Conservation (phyloP, 164 flowering plant species). For the Chimonanthus salicifolius region DNA sequence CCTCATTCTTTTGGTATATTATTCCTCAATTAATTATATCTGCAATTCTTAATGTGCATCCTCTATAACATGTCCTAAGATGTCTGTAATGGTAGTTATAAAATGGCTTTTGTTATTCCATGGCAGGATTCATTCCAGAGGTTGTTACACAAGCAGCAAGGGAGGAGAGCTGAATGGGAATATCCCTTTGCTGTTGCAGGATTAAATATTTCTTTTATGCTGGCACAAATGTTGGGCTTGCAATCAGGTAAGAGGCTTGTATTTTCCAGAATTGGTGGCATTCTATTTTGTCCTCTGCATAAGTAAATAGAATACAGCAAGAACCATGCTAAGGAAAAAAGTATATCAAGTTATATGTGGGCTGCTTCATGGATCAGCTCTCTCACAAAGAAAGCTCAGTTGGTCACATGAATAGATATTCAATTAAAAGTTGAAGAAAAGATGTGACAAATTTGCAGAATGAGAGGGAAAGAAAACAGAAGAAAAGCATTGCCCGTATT, state of each 20-base stretch:
- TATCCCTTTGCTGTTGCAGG: constrained; percentile 89
- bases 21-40: not conserved
- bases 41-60: not conserved
- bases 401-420: too few relatives aligned
- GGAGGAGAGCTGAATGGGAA: constrained; percentile 88
- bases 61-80: not conserved
- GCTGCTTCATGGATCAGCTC: too few relatives aligned
- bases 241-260: constrained; percentile 46
- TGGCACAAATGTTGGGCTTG: constrained; percentile 76
- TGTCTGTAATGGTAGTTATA: too few relatives aligned
- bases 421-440: too few relatives aligned
- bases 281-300: not conserved
- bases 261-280: too few relatives aligned
- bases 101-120: constrained; percentile 1
- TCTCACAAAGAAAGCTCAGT: too few relatives aligned
- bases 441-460: too few relatives aligned
- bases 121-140: constrained; percentile 70
- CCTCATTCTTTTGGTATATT: not conserved
- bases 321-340: not conserved
- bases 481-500: too few relatives aligned
- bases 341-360: too few relatives aligned
- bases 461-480: too few relatives aligned
- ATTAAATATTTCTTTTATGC: constrained; percentile 71
- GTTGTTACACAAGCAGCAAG: constrained; percentile 72
- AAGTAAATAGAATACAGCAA: not conserved